A percentile compares a stretch with the other conserved stretches of the same genome.
These are phyloP conservation scores for Verticillium albo-atrum DNA, from an alignment of 2,329 filamentous ascomycete genomes.

Conservation along the genomic window DNA sequence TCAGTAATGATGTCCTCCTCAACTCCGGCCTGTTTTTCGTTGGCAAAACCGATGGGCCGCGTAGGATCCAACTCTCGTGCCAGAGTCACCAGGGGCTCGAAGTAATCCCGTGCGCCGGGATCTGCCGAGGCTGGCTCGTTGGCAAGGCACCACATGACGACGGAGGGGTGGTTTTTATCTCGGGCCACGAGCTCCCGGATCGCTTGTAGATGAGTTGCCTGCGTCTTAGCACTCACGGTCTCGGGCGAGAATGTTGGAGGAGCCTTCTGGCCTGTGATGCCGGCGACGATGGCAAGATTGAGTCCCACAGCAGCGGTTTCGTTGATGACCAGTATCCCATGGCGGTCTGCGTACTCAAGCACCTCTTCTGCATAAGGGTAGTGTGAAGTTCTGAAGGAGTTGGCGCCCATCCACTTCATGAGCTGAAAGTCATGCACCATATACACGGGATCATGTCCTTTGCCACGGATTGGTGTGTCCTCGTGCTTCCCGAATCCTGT, in stretches of 20 bases:
- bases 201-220: conserved; percentile 14
- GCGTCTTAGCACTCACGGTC: conserved; percentile 10
- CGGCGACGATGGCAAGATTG: conserved; percentile 13
- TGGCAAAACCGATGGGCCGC: conserved; percentile 18
- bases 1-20: conserved; percentile 16
- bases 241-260: conserved; percentile 15
- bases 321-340: conserved; percentile 22
- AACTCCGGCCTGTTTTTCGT: conserved; percentile 9
- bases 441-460: conserved; percentile 22
- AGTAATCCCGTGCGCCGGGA: conserved; percentile 16
- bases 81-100: conserved; percentile 17
- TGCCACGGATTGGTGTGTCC: conserved; percentile 19
- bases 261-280: conserved; percentile 4
- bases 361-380: conserved; percentile 25
- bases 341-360: conserved; percentile 20
- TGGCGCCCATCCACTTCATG: conserved; percentile 23
- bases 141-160: conserved; percentile 19
- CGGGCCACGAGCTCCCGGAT: conserved; percentile 18
- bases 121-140: conserved; percentile 19
- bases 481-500: conserved; percentile 24
- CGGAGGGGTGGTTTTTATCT: conserved; percentile 21
- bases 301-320: conserved; percentile 22
- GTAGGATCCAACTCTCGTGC: conserved; percentile 18
- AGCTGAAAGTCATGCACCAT: conserved; percentile 25
- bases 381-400: conserved; percentile 24